Evolutionary conservation across 257 asterid species (phyloP), one percentile per base, ranked within the genome.

Genomic region (Salvia rosmarinus): DNA sequence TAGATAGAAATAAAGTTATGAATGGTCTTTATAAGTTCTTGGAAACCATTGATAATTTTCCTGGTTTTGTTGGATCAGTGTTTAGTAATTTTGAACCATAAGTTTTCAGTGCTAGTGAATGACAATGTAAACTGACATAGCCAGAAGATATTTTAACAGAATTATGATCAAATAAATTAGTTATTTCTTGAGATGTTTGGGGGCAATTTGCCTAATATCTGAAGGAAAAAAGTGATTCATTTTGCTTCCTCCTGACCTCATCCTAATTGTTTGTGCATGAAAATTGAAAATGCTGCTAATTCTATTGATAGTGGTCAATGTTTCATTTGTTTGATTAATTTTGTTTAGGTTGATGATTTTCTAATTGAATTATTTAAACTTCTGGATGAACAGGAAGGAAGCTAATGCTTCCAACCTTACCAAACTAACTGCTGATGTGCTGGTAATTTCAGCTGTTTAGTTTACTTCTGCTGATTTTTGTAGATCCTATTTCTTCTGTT

Each of bases 351-450:
- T 72, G 35, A 35, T 40, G 2, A 30, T 28, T 23, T 21, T 54
- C 21, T 37, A 13, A 42, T 54, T 75, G 43, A 55, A 8, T 20
- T 28, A 11, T 39, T 51, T 76, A 23, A 57, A 51, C 42, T 59
- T 71, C 14, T 76, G 47, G 55, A 49, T 80, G 71, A 71, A 75
- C 88, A 92, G 98, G 87, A 86, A 82, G 85, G 98, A 92, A 66
- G 73, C 85, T 59, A 77, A 43, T 82, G 77, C 82, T 10, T 71
- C 79, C 85, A 78, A 81, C 77, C 90, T 62, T 88, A 79, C 76
- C 73, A 82, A 60, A 82, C 80, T 90, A 67, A 82, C 85, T 63
- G 86, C 81, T n/a, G 92, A 85, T 75, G 81, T 85, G 61, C 76
- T 90, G 95, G 96, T 90, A 84, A 44, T 60, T 46, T 57, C 23